Percentiles rank a stretch among this genome's conserved stretches.
These are phyloP conservation scores for Phialophora macrospora DNA, from an alignment of 2,329 filamentous ascomycete genomes.

Conservation along the genomic window DNA sequence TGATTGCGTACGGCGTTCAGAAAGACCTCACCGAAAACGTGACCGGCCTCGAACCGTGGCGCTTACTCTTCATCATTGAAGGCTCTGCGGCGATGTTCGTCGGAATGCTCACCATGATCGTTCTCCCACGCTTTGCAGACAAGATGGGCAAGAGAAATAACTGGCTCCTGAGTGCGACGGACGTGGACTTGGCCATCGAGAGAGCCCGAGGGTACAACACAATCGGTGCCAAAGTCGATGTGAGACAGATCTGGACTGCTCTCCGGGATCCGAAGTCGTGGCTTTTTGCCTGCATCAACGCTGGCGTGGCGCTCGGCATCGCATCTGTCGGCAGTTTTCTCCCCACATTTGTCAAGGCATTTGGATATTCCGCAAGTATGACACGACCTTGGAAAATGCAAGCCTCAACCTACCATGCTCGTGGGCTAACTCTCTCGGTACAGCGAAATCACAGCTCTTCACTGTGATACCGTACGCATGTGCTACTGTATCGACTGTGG, in stretches of 20 bases:
- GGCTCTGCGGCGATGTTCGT: conserved; percentile 67
- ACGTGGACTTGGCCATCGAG: conserved; percentile 2
- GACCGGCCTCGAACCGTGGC: conserved; percentile 61
- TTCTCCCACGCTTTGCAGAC: conserved; percentile 70
- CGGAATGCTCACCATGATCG: conserved; percentile 61
- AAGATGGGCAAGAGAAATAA: conserved; percentile 3
- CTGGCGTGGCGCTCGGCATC: conserved; percentile 19
- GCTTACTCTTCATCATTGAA: conserved; percentile 73
- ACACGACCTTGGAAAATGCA: not conserved
- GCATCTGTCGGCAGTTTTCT: conserved; percentile 21
- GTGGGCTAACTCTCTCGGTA: not conserved
- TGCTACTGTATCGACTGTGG: conserved; percentile 6
- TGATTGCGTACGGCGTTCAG: conserved; percentile 68
- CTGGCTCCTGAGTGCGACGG: conserved; percentile 3
- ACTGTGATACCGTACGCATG: conserved; percentile 26
- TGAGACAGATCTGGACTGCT: conserved; percentile 12
- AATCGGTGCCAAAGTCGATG: conserved; percentile 17
- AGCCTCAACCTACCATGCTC: not conserved
- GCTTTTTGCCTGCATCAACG: conserved; percentile 18
- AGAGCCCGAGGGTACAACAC: conserved; percentile 19
- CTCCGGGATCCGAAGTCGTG: conserved; percentile 21
- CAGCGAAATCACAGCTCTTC: conserved; percentile 22
- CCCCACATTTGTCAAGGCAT: conserved; percentile 22
- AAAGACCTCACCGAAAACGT: conserved; percentile 62
- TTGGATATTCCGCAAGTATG: conserved; percentile 25